Evolutionary conservation across 2,329 filamentous ascomycete genomes (phyloP), one percentile per base, ranked within the genome.

Genomic region (Clathrospora elynae): DNA sequence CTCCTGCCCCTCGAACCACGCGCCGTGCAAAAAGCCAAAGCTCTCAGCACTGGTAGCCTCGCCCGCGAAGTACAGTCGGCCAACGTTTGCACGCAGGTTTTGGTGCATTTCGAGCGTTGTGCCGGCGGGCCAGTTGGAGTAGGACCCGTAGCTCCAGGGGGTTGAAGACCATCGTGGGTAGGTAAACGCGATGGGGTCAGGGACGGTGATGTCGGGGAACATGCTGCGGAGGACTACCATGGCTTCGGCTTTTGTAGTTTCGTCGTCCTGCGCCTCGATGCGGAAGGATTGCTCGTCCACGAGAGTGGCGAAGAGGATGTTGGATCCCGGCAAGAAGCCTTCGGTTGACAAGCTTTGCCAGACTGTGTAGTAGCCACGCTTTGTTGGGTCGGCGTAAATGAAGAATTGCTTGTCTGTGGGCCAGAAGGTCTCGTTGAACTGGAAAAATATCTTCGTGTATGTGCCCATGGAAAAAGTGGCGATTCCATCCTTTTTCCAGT

Each of bases 361-460:
- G 6, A 86, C 70, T 0, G 85, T 81, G 46, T 79, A 82, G 61
- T 77, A 78, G 12, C 78, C 78, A 6, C 78, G 73, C 3, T 61
- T 66, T 3, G 64, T 62, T 0, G 76, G 75, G 25, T 74, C 70
- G 0, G 78, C 77, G 49, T 80, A 81, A n/a, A 81, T 70, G 50
- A 78, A 73, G 54, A 75, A 82, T 41, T 82, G 76, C 1, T 74
- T 78, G 26, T 76, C 68, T 0, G 68, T 59, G 54, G 78, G 76
- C 85, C 85, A 88, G 66, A 88, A 88, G 0, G 81, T 79, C 40
- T 83, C 73, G 46, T 83, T 71, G 67, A 87, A 88, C 49, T 87
- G 84, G 46, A 85, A 71, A 68, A 88, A 88, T 48, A 88, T 80
- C 62, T 88, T 88, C 36, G 84, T 88, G 68, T 87, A 88, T 0